These are phyloP conservation scores for Agaricus sinodeliciosus DNA, from an alignment of 768 basidiomycete species.

Conservation along the genomic window DNA sequence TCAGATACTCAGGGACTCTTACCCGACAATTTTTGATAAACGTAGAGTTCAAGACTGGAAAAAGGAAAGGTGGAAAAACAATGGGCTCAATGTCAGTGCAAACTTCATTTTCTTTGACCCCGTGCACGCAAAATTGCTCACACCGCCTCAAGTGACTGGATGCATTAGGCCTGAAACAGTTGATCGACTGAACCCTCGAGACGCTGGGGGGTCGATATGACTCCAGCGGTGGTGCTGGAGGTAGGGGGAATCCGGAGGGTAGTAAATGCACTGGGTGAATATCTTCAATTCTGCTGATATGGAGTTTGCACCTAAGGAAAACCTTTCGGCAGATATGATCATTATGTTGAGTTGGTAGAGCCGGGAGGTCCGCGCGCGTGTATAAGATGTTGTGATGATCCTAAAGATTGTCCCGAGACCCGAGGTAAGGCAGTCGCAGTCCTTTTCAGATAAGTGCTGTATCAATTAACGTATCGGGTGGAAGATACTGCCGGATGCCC, in stretches of 20 bases:
- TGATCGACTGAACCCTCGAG: slow-evolving; percentile 36
- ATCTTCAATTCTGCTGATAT: neutral
- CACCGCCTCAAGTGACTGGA: slow-evolving; percentile 37
- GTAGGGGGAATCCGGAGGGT: slow-evolving; percentile 42
- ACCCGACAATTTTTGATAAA: slow-evolving; percentile 42
- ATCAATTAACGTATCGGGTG: neutral
- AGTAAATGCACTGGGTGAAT: slow-evolving; percentile 42
- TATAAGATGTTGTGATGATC: slow-evolving; percentile 52
- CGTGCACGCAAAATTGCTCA: neutral
- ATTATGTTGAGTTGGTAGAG: slow-evolving; percentile 53
- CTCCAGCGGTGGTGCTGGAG: slow-evolving; percentile 45
- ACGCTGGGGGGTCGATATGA: slow-evolving; percentile 52
- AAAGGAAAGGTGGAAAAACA: slow-evolving; percentile 31
- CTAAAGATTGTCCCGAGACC: slow-evolving; percentile 42
- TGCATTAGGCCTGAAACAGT: slow-evolving; percentile 40
- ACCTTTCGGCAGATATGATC: slow-evolving; percentile 34
- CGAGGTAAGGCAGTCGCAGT: slow-evolving; percentile 25
- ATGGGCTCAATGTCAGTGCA: slow-evolving; percentile 36
- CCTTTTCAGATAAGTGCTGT: neutral
- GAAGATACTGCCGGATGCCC: slow-evolving; percentile 46
- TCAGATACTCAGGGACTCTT: slow-evolving; percentile 39
- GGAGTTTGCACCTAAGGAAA: neutral
- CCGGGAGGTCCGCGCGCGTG: slow-evolving; percentile 43
- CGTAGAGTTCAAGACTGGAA: slow-evolving; percentile 40
- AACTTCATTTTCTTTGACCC: neutral